These are phyloP conservation scores for Lactarius akahatsu DNA, from an alignment of 768 basidiomycete species.

Conservation along the genomic window DNA sequence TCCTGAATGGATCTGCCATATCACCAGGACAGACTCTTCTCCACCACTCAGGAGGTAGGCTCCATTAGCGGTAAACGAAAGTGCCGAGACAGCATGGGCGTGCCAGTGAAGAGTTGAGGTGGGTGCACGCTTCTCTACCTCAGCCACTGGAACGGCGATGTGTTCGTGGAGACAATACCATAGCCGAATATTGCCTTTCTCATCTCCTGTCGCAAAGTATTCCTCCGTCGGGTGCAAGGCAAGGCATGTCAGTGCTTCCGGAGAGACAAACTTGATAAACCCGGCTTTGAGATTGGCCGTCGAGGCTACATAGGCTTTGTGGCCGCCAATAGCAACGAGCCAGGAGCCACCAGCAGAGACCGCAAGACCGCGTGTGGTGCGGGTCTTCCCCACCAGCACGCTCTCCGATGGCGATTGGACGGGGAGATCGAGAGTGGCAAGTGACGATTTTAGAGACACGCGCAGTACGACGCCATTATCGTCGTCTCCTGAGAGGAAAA, in stretches of 20 bases:
- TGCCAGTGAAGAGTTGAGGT: slow-evolving; percentile 95
- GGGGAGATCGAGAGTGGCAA: slow-evolving; percentile 41
- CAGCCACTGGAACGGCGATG: slow-evolving; percentile 46
- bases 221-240: slow-evolving; percentile 88
- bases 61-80: slow-evolving; percentile 87
- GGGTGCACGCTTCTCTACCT: slow-evolving; percentile 76
- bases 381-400: slow-evolving; percentile 63
- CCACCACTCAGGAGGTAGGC: slow-evolving; percentile 92
- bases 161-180: slow-evolving; percentile 89
- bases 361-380: slow-evolving; percentile 59
- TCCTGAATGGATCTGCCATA: slow-evolving; percentile 91
- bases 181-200: slow-evolving; percentile 76
- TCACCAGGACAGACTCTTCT: slow-evolving; percentile 93
- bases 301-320: slow-evolving; percentile 74
- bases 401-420: slow-evolving; percentile 52
- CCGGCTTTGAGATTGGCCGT: slow-evolving; percentile 57
- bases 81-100: slow-evolving; percentile 84
- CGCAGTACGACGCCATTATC: slow-evolving; percentile 59
- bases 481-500: slow-evolving; percentile 4
- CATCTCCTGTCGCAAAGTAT: slow-evolving; percentile 94
- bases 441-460: slow-evolving; percentile 55
- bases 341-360: slow-evolving; percentile 76
- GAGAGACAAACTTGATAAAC: slow-evolving; percentile 80
- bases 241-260: slow-evolving; percentile 77
- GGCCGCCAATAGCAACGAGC: slow-evolving; percentile 72